Evolutionary conservation across 1,284 basidiomycete genomes (phyloP), one percentile per base, ranked within the genome.

Genomic region (Microbotryum silenes-acaulis): DNA sequence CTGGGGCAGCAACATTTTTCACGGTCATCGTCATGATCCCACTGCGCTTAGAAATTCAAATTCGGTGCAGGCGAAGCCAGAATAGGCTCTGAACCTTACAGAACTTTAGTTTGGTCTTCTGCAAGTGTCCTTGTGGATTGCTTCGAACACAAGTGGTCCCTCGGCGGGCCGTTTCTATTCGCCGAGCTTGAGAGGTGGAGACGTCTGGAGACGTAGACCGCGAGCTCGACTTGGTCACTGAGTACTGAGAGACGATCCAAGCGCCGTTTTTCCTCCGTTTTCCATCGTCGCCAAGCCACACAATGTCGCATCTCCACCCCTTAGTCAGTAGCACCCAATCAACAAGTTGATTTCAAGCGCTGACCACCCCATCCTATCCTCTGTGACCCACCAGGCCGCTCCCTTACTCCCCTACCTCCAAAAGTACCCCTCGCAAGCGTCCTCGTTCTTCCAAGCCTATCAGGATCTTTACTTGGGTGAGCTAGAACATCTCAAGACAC

Each of bases 401-500:
- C 47, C 52, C 12, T 51, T 69, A 12, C 45, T 61, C 12, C 60
- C 64, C 10, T 49, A 49, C 21, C 59, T 56, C 31, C 20, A 51
- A 20, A 53, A 52, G 29, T 74, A 73, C 51, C 72, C 75, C 6
- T n/a, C 51, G 1, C 75, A 75, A 56, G 66, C 72, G 10, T 57
- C 67, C 0, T 61, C 74, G 3, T 65, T 77, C 42, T 69, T 73
- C 23, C 75, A 75, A 48, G 65, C 74, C 16, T 74, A 65, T 44
- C 61, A 68, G 29, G 75, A 77, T 60, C 69, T 77, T 67, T 72
- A 58, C 67, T 65, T 71, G 37, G 57, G 69, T 63, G 16, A 14
- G 59, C 27, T 31, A 1, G 1, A 10, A 31, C 29, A 14, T 10
- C 52, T 16, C 42, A 16, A 16, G 12, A 6, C 6, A 12, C 27